Percentiles rank a stretch among this genome's conserved stretches.
These are phyloP conservation scores for Sarocladium brachiariae DNA, from an alignment of 2,329 filamentous ascomycete genomes.

Conservation along the genomic window DNA sequence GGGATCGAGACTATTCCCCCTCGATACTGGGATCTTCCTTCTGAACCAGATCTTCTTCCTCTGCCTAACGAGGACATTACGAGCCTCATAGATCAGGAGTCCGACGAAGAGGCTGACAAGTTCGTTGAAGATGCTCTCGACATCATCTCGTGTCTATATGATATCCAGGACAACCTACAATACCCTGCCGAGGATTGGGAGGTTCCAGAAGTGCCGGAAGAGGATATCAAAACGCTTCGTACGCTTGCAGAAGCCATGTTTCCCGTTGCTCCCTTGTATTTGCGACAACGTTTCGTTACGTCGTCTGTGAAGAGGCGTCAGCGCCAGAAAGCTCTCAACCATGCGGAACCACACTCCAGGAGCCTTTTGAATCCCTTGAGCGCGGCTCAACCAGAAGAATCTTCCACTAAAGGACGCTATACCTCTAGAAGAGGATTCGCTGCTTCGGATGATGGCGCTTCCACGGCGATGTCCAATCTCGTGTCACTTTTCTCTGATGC, in stretches of 20 bases:
- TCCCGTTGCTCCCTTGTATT: not conserved
- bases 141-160: not conserved
- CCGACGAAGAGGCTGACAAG: not conserved
- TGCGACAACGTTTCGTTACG: not conserved
- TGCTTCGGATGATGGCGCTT: not conserved
- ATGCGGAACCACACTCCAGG: not conserved
- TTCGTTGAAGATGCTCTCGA: not conserved
- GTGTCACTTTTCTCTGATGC: not conserved
- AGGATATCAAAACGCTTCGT: not conserved
- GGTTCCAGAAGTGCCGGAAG: not conserved
- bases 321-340: not conserved
- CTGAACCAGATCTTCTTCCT: not conserved
- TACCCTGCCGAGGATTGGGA: not conserved
- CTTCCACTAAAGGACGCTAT: no score
- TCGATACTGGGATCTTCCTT: conserved; percentile 1
- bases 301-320: not conserved
- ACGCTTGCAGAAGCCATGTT: not conserved
- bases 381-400: not conserved
- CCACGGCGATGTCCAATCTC: not conserved
- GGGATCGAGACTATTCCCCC: not conserved
- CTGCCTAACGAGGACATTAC: not conserved
- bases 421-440: not conserved
- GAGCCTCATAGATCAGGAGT: not conserved
- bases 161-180: not conserved
- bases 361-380: not conserved